Evolutionary conservation across 495 filamentous ascomycete genomes (phyloP).

Genomic region (Antarctomyces pellizariae): DNA sequence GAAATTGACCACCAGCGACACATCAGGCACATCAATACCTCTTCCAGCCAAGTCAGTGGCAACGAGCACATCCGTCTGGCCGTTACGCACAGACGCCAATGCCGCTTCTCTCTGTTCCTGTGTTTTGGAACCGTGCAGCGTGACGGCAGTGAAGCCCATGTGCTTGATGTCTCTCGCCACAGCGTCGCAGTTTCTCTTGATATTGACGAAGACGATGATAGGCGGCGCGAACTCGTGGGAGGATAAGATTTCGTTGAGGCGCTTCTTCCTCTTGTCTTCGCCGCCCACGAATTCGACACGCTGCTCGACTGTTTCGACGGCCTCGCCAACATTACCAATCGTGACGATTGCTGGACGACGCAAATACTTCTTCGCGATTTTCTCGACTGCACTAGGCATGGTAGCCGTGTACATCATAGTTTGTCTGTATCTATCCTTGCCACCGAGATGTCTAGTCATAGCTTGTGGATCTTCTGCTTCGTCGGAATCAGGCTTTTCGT

Average conservation of each 20-base stretch:
- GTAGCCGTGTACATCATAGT: slow-evolving; percentile 99
- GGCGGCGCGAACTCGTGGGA: slow-evolving; percentile 74
- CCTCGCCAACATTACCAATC: slow-evolving; percentile 84
- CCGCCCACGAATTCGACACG: slow-evolving; percentile 80
- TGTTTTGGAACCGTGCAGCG: slow-evolving; percentile 83
- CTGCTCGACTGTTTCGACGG: slow-evolving; percentile 97
- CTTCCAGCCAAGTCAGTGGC: slow-evolving; percentile 90
- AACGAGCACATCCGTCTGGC: slow-evolving; percentile 68
- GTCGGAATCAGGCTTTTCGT: slow-evolving; percentile 91
- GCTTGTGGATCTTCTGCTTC: slow-evolving; percentile 69
- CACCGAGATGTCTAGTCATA: slow-evolving; percentile 65
- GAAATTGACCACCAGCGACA: slow-evolving; percentile 90
- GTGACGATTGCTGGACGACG: slow-evolving; percentile 85
- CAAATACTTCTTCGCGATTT: slow-evolving; percentile 89
- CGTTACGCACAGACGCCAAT: slow-evolving; percentile 61
- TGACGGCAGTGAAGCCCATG: slow-evolving; percentile 79
- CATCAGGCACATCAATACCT: slow-evolving; percentile 95
- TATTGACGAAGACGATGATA: slow-evolving; percentile 99
- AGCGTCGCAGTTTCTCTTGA: slow-evolving; percentile 97
- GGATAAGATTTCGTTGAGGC: slow-evolving; percentile 70
- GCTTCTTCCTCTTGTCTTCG: slow-evolving; percentile 96
- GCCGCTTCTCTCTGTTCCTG: slow-evolving; percentile 96
- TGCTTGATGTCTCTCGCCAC: slow-evolving; percentile 88
- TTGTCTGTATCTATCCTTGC: slow-evolving; percentile 77
- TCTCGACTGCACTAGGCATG: slow-evolving; percentile 84